Evolutionary conservation across 1,284 basidiomycete species (phyloP).

Genomic region (Sanghuangporus sanghuang): DNA sequence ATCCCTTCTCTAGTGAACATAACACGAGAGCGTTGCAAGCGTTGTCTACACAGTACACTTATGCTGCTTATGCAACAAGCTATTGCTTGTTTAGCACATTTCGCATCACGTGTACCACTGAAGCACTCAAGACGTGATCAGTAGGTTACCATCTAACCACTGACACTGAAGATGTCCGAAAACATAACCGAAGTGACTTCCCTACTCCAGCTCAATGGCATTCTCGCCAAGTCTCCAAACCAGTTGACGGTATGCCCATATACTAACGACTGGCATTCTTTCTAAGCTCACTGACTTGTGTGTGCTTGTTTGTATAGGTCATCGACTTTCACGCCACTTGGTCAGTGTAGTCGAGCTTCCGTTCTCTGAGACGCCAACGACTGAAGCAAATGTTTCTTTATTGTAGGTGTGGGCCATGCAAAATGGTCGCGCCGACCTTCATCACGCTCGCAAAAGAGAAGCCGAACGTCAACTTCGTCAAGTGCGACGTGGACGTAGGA

Average conservation of each 20-base stretch:
- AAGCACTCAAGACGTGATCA: background rate
- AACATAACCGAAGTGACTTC: constrained; percentile 5
- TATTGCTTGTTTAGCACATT: background rate
- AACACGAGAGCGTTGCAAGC: background rate
- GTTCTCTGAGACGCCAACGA: background rate
- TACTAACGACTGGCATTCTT: background rate
- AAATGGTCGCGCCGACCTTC: constrained; percentile 68
- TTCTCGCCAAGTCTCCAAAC: constrained; percentile 53
- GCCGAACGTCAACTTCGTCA: constrained; percentile 67
- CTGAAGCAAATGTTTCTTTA: background rate
- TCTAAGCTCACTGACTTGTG: background rate
- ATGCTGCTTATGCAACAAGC: background rate
- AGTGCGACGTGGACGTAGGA: constrained; percentile 73
- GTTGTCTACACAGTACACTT: background rate
- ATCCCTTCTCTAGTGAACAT: background rate
- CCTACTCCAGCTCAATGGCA: constrained; percentile 42
- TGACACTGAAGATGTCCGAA: background rate
- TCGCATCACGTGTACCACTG: background rate
- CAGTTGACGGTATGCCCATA: constrained; percentile 54
- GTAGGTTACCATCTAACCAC: background rate
- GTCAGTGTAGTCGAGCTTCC: constrained; percentile 31
- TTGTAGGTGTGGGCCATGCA: constrained; percentile 77
- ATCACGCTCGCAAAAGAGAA: constrained; percentile 65
- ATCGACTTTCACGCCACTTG: constrained; percentile 82
- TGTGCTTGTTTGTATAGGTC: constrained; percentile 40